Evolutionary conservation across 805 yeast genomes (phyloP).

Genomic region (Yamadazyma scolyti): DNA sequence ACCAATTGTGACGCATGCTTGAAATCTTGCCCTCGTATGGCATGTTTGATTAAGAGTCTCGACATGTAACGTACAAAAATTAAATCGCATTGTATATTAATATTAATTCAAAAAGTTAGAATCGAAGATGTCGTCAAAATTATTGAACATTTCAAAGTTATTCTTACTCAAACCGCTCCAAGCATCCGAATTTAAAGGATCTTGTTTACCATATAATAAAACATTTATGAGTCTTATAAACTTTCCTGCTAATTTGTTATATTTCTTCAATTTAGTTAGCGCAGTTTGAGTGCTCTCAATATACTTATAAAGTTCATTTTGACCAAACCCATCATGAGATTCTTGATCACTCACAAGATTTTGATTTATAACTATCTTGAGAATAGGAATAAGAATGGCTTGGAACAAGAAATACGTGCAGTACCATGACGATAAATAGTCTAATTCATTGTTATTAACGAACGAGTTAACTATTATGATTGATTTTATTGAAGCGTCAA

Average conservation of each 20-base stretch:
- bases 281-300: slow-evolving; percentile 12
- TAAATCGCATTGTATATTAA: no score
- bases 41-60: no score
- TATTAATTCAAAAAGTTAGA: slow-evolving; percentile 2
- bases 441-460: slow-evolving; percentile 12
- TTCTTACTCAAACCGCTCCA: slow-evolving; percentile 9
- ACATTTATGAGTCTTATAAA: slow-evolving; percentile 15
- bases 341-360: slow-evolving; percentile 2
- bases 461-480: slow-evolving; percentile 11
- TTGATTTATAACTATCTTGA: slow-evolving; percentile 14
- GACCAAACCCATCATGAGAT: neutral
- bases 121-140: slow-evolving; percentile 13
- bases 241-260: slow-evolving; percentile 17
- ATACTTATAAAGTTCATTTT: slow-evolving; percentile 12
- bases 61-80: no score
- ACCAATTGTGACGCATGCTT: no score
- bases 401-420: slow-evolving; percentile 18
- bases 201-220: slow-evolving; percentile 11
- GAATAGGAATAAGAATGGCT: slow-evolving; percentile 16
- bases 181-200: slow-evolving; percentile 2
- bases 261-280: slow-evolving; percentile 10
- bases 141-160: slow-evolving; percentile 12
- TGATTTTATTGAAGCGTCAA: slow-evolving; percentile 14
- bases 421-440: slow-evolving; percentile 15
- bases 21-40: no score